Evolutionary conservation across 106 monocot species (phyloP).

Genomic region (Allium cepa): DNA sequence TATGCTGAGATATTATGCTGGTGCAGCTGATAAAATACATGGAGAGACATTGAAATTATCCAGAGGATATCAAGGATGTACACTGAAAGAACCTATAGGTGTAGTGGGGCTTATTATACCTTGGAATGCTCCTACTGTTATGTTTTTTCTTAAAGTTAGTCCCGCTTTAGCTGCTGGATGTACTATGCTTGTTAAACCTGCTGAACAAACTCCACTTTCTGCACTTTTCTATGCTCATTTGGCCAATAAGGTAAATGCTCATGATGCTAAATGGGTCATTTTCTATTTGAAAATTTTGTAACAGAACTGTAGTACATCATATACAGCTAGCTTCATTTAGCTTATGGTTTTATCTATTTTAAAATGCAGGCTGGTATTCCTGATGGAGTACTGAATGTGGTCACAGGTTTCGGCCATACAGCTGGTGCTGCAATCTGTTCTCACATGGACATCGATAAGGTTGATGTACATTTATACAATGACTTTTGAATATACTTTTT

Average conservation of each 20-base stretch:
- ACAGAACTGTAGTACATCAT: neutral
- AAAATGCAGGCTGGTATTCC: constrained; percentile 72
- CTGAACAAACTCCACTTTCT: constrained; percentile 63
- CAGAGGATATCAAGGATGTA: constrained; percentile 36
- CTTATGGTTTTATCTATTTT: neutral
- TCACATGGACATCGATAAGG: constrained; percentile 81
- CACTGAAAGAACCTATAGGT: constrained; percentile 60
- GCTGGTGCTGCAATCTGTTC: constrained; percentile 75
- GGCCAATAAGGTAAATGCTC: constrained; percentile 33
- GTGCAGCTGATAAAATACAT: constrained; percentile 66
- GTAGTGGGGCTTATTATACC: constrained; percentile 64
- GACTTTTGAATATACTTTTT: too few species aligned
- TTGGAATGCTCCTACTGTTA: constrained; percentile 53
- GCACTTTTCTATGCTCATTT: constrained; percentile 50
- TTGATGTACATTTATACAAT: too few species aligned
- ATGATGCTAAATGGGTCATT: neutral
- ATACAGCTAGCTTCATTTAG: too few species aligned
- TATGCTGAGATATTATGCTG: constrained; percentile 51
- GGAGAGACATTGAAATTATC: constrained; percentile 51
- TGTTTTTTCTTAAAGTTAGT: constrained; percentile 54
- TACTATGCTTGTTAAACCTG: constrained; percentile 70
- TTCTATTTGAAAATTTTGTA: neutral
- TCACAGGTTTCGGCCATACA: constrained; percentile 57
- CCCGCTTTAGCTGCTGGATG: constrained; percentile 66
- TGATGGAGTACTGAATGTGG: constrained; percentile 85